Evolutionary conservation across 345 rosid species (phyloP).

Genomic region (Salix brachista): DNA sequence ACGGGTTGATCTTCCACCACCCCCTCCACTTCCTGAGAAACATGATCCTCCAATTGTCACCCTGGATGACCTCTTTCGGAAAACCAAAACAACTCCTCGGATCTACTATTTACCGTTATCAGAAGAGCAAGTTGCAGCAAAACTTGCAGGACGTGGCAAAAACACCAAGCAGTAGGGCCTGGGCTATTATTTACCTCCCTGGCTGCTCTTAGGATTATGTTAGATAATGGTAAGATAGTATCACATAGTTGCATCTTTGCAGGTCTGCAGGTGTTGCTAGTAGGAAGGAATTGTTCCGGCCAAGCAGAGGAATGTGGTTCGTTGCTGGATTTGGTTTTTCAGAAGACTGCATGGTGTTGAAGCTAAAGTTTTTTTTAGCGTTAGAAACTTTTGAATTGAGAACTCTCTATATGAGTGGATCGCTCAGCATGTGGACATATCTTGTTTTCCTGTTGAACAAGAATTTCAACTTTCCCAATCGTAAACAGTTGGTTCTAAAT

Average conservation of each 20-base stretch:
- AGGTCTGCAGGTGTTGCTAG: slow-evolving; percentile 46
- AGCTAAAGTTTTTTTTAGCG: slow-evolving; percentile 21
- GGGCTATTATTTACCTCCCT: slow-evolving; percentile 17
- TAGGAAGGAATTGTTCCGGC: slow-evolving; percentile 25
- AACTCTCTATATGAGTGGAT: slow-evolving; percentile 20
- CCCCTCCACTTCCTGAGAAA: slow-evolving; percentile 60
- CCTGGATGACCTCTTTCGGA: slow-evolving; percentile 86
- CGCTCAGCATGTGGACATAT: slow-evolving; percentile 3
- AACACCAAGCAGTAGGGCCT: slow-evolving; percentile 39
- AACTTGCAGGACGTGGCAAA: slow-evolving; percentile 46
- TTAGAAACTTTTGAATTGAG: slow-evolving; percentile 21
- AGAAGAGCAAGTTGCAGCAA: slow-evolving; percentile 83
- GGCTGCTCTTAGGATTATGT: slow-evolving; percentile 26
- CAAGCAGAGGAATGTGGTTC: slow-evolving; percentile 22
- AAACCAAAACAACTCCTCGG: slow-evolving; percentile 92
- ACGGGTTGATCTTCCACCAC: slow-evolving; percentile 52
- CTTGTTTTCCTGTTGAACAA: slow-evolving; percentile 24
- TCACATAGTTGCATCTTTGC: slow-evolving; percentile 39
- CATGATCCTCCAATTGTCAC: slow-evolving; percentile 85
- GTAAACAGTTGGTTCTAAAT: neutral
- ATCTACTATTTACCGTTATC: slow-evolving; percentile 91
- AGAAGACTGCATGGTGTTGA: slow-evolving; percentile 24
- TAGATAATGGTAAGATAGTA: slow-evolving; percentile 35
- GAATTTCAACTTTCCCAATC: neutral
- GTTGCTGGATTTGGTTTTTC: slow-evolving; percentile 24